Evolutionary conservation across 441 rosid species (phyloP).

Genomic region (Kokia cookei): DNA sequence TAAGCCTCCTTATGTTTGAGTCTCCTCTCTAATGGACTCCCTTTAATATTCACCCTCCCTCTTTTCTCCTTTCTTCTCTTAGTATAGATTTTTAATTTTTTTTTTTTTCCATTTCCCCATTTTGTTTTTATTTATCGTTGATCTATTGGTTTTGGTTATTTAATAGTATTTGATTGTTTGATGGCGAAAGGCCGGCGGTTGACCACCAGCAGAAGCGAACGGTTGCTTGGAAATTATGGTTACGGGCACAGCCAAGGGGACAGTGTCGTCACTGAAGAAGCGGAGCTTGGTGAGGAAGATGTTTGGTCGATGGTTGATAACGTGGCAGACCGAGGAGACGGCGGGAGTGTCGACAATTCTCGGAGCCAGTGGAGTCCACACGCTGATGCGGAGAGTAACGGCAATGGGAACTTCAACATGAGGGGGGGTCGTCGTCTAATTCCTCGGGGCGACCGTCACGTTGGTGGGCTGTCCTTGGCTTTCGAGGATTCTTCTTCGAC

Average conservation of each 20-base stretch:
- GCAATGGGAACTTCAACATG: not conserved
- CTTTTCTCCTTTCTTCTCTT: not conserved
- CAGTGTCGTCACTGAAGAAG: slow-evolving; percentile 23
- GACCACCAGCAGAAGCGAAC: slow-evolving; percentile 67
- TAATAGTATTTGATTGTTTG: not conserved
- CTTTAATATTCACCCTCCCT: not conserved
- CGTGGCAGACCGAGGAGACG: slow-evolving; percentile 19
- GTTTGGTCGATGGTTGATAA: slow-evolving; percentile 78
- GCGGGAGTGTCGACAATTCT: slow-evolving; percentile 7
- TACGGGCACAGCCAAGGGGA: slow-evolving; percentile 28
- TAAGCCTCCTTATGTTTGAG: slow-evolving; percentile 26
- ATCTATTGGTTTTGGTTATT: not conserved
- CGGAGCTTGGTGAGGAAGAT: slow-evolving; percentile 82
- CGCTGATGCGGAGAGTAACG: slow-evolving; percentile 20
- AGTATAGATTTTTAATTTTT: not conserved
- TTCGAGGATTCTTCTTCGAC: slow-evolving; percentile 47
- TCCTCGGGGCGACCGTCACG: slow-evolving; percentile 23
- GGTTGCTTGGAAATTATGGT: slow-evolving; percentile 49
- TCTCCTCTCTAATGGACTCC: slow-evolving; percentile 21
- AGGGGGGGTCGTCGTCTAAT: slow-evolving; percentile 13
- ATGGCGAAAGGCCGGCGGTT: slow-evolving; percentile 87
- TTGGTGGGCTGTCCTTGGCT: slow-evolving; percentile 72
- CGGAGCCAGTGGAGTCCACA: slow-evolving; percentile 34
- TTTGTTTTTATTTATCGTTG: not conserved
- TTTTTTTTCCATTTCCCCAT: not conserved